These are phyloP conservation scores for Pseudocercospora musae DNA, from an alignment of 2,329 filamentous ascomycete genomes.

Conservation along the genomic window DNA sequence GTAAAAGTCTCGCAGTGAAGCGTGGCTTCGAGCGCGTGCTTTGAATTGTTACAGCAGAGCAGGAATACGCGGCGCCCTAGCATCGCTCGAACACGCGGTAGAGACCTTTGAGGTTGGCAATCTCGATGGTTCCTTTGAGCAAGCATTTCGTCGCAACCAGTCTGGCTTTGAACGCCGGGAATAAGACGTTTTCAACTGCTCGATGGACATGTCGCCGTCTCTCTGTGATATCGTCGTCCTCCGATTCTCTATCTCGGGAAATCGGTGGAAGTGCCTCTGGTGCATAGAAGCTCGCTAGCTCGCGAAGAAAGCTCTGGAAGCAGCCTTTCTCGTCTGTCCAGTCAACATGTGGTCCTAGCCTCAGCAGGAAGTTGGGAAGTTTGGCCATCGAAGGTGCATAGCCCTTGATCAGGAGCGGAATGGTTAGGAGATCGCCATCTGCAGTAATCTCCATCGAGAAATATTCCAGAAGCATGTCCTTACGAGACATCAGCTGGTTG, in stretches of 20 bases:
- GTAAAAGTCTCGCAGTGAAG: neutral
- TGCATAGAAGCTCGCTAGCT: conserved; percentile 86
- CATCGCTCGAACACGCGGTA: conserved; percentile 26
- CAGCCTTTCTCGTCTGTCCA: conserved; percentile 84
- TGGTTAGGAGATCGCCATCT: conserved; percentile 69
- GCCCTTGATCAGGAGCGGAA: conserved; percentile 83
- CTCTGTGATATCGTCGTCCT: conserved; percentile 52
- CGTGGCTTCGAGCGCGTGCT: neutral
- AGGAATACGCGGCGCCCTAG: conserved; percentile 22
- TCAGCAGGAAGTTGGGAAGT: conserved; percentile 80
- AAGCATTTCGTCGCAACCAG: conserved; percentile 70
- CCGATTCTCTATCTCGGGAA: conserved; percentile 15
- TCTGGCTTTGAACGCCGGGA: conserved; percentile 80
- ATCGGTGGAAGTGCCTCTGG: conserved; percentile 73
- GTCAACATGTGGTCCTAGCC: conserved; percentile 81
- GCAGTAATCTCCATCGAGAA: conserved; percentile 81
- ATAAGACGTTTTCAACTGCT: conserved; percentile 80
- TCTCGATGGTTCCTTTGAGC: conserved; percentile 26
- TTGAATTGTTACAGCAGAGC: neutral
- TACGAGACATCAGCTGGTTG: conserved; percentile 66
- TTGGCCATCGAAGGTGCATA: conserved; percentile 85
- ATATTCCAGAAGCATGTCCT: conserved; percentile 89
- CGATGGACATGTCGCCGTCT: conserved; percentile 55
- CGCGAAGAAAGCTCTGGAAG: conserved; percentile 78
- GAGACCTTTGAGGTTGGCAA: conserved; percentile 42